Base-by-base conservation (phyloP, 176 grass and related monocot species). In the Dactylis glomerata region DNA sequence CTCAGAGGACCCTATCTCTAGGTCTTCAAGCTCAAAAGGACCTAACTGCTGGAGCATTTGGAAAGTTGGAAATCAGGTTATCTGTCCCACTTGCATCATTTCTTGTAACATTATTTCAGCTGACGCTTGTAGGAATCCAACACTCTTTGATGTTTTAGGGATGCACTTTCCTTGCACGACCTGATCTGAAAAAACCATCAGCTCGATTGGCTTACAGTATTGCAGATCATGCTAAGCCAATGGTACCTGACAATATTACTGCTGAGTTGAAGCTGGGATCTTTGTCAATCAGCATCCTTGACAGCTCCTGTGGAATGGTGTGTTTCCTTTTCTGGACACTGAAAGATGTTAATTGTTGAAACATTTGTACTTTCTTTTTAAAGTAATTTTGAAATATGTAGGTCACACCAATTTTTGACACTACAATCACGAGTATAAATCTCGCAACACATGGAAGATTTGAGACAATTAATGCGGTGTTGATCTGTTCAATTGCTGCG, bases 41-140 rank as follows among this genome's bases (percentile, higher is more conserved):
- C 84, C 96, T 44, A 89, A 85, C 68, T 95, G 91, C 83, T 98
- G 96, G 96, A 95, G 96, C 81, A 95, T 98, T 78, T 98, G 96
- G 96, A 98, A 91, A 95, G 83, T 98, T 80, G 89, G 93, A 85
- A 98, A 98, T 85, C 93, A 98, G 96, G 96, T 95, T 54, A 75
- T 62, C 14, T 5, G 19, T 70, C 50, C 61, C 37, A 45, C 72
- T 63, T 75, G 37, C 20, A 69, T 67, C 41, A 82, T 59, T 82
- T 76, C 1, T 40, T 64, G 17, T 73, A 68, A 44, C 64, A 70
- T 84, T 76, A 28, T 83, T 63, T n/a, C 24, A 72, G 2, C 38
- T 77, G 50, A 47, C 46, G 45, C 69, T 75, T 79, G 26, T 37
- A 57, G 9, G 34, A 73, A 65, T 40, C 68, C 40, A 68, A 83